phyloP scores from a whole-genome alignment of 768 basidiomycete species.

The Hericium coralloides region DNA sequence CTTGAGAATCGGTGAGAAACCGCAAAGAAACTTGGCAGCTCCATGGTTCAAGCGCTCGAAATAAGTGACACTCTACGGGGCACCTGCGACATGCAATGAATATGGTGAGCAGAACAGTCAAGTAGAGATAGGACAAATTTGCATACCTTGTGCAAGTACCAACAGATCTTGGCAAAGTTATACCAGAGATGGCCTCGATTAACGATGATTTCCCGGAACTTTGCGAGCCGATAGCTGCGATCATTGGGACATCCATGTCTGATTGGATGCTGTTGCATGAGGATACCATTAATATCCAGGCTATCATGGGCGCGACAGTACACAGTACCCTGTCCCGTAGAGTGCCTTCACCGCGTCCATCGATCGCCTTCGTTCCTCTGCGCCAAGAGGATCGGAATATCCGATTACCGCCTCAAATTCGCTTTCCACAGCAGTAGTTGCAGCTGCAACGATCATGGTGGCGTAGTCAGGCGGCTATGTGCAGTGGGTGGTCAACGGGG shows the following conservation, averaged over 20 bases:
- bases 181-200: slow-evolving; percentile 21
- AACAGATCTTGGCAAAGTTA: slow-evolving; percentile 17
- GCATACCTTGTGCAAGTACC: slow-evolving; percentile 23
- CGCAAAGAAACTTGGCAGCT: slow-evolving; percentile 22
- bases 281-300: not conserved
- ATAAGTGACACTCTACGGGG: slow-evolving; percentile 11
- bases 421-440: no score
- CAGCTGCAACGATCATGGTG: no score
- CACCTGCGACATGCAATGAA: not conserved
- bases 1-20: slow-evolving; percentile 20
- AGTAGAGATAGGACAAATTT: not conserved
- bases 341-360: not conserved
- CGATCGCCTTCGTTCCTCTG: not conserved
- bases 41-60: slow-evolving; percentile 1
- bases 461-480: no score
- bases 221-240: slow-evolving; percentile 23
- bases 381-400: no score
- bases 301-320: not conserved
- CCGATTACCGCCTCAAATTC: no score
- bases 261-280: slow-evolving; percentile 2
- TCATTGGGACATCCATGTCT: slow-evolving; percentile 21
- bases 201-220: slow-evolving; percentile 24
- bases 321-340: not conserved
- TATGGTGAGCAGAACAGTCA: not conserved
- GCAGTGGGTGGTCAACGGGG: no score